Evolutionary conservation across 2,329 filamentous ascomycete genomes (phyloP).

Genomic region (Sporothrix dimorphospora): DNA sequence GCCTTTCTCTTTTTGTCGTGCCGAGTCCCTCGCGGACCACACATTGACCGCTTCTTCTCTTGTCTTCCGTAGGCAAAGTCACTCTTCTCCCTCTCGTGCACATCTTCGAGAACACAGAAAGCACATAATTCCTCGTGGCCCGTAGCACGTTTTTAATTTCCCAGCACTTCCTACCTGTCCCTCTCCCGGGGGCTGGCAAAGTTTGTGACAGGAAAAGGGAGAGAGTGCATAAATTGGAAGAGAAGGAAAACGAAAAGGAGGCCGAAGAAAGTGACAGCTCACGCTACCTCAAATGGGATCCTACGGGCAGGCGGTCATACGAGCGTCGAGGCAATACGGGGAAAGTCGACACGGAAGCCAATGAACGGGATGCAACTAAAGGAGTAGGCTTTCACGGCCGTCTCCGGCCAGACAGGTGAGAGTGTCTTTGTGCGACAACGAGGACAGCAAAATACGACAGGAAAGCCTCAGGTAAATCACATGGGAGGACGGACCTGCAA

Average conservation of each 20-base stretch:
- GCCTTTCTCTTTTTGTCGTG: not conserved
- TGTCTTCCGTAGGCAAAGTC: not conserved
- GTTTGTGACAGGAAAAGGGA: too few relatives aligned
- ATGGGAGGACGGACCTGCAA: conserved; percentile 26
- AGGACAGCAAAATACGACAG: not conserved
- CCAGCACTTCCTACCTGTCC: not conserved
- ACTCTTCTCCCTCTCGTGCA: not conserved
- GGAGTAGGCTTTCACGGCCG: not conserved
- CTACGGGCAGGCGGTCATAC: conserved; percentile 3
- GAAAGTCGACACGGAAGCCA: not conserved
- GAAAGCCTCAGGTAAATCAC: conserved; percentile 18
- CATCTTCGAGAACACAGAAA: not conserved
- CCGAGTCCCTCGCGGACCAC: not conserved
- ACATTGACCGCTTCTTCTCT: not conserved
- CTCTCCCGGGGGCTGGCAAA: not conserved
- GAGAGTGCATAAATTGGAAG: not conserved
- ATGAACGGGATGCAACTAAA: not conserved
- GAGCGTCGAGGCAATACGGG: not conserved
- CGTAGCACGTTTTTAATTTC: not conserved
- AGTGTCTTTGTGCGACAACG: not conserved
- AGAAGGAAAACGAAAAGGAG: not conserved
- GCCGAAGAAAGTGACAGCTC: conserved; percentile 2
- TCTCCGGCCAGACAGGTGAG: not conserved
- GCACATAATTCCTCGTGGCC: conserved; percentile 23
- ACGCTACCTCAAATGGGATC: conserved; percentile 8